These are phyloP conservation scores for Gossypium australe DNA, from an alignment of 345 rosid genomes.

Conservation along the genomic window DNA sequence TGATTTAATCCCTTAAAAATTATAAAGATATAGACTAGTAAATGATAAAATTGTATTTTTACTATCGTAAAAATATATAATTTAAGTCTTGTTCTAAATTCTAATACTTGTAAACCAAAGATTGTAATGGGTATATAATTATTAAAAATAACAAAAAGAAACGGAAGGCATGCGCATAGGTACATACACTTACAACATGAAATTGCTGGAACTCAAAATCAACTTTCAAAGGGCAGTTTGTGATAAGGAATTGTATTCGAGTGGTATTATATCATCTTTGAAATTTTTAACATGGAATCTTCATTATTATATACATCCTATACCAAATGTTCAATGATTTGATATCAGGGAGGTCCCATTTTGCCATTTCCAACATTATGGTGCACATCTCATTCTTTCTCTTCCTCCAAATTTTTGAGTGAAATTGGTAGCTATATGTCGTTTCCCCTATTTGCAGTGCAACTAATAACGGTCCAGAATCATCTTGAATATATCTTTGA, in stretches of 20 bases:
- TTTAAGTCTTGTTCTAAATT: no score
- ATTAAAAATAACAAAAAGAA: neutral
- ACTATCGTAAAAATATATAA: no score
- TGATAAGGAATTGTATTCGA: conserved; percentile 4
- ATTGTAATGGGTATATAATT: no score
- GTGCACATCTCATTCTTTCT: conserved; percentile 19
- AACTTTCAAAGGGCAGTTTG: neutral
- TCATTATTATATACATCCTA: neutral
- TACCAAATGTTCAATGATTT: conserved; percentile 12
- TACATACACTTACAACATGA: no score
- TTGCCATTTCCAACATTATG: neutral
- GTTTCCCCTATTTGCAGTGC: neutral
- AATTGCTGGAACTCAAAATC: conserved; percentile 6
- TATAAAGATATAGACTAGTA: no score
- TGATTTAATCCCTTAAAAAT: no score
- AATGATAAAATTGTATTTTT: no score
- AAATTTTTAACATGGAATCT: conserved; percentile 1
- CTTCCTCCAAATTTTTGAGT: conserved; percentile 1
- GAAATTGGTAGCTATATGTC: conserved; percentile 9
- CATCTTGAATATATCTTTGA: neutral
- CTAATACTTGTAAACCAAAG: neutral
- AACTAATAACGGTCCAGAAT: conserved; percentile 16
- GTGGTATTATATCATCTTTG: conserved; percentile 22
- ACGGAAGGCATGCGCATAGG: neutral
- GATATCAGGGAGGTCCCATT: conserved; percentile 12